Base-by-base conservation (phyloP, 1,284 basidiomycete genomes). In the Moniliella sp. region DNA sequence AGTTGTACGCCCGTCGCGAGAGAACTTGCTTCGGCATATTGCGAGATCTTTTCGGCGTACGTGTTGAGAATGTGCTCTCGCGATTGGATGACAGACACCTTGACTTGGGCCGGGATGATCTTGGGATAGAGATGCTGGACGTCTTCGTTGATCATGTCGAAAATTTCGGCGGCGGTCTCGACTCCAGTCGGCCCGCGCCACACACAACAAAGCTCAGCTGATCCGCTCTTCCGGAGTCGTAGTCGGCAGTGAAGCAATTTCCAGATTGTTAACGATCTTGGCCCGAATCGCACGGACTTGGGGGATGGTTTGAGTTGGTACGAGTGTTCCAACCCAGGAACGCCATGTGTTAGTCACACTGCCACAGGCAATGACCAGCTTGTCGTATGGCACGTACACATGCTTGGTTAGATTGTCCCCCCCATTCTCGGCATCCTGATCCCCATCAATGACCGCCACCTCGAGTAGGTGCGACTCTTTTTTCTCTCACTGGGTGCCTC, bases 121-220 rank as follows among this genome's bases (percentile, higher is more conserved):
- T 88, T 86, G 2, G 91, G 88, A 35, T 27, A 12, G 17, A 33
- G 25, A 15, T 80, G 84, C 46, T 74, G 69, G 27, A 88, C 75
- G 50, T 88, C 83, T 55, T 88, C 83, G 58, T 83, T 77, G 56
- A 83, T 81, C 52, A 88, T 72, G 50, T 88, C 83, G 40, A 75
- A 80, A 30, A 88, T 56, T 31, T 58, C 56, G 8, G 51, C 51
- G 5, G 56, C 56, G 4, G 48, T 45, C 32, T 58, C 56, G 13
- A 58, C 54, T 37, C 86, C 86, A 0, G 88, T 97, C 1, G 91
- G 91, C 1, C 88, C 88, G 32, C 91, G 35, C 91, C 91, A 48
- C 84, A 94, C 7, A 99, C 71, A 19, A 97, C 83, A 51, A 97
- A 94, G 48, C 78, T 86, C 15, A 99, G 67, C n/a, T 74, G 72